Percentiles rank a stretch among this genome's conserved stretches.
Conservation (phyloP, 192 early-diverging fungal species). For the Backusella tuberculispora region DNA sequence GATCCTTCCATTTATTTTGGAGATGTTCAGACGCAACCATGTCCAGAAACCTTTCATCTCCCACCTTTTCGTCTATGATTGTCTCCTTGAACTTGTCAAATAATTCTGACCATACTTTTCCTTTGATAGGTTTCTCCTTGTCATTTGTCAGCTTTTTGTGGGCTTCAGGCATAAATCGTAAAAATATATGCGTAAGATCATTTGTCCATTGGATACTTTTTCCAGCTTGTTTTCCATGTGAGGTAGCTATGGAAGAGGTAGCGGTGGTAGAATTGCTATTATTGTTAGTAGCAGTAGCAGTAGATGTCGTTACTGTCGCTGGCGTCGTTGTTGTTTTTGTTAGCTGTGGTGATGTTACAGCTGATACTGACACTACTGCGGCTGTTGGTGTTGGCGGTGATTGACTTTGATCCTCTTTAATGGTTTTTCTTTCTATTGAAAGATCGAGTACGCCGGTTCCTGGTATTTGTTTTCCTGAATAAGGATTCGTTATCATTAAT, state of each 20-base stretch:
- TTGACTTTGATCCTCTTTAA: neutral
- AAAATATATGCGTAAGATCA: neutral
- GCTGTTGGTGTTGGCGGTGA: neutral
- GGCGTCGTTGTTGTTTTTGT: neutral
- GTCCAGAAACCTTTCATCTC: neutral
- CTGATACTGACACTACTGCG: neutral
- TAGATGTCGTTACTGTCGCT: neutral
- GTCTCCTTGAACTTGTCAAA: constrained; percentile 16
- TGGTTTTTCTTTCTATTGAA: neutral
- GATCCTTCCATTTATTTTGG: constrained; percentile 3
- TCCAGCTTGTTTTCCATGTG: neutral
- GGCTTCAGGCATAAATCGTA: constrained; percentile 3
- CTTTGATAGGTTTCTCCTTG: neutral
- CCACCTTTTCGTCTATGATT: neutral
- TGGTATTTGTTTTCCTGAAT: constrained; percentile 2
- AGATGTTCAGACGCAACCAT: constrained; percentile 6
- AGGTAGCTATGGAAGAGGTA: neutral
- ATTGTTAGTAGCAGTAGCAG: too few species aligned
- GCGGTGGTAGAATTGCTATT: too few species aligned
- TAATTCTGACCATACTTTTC: neutral
- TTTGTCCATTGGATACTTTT: constrained; percentile 10
- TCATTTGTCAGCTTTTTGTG: neutral
- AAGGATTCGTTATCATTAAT: constrained; percentile 5
- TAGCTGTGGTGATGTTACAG: neutral
- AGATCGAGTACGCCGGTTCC: constrained; percentile 5